Conservation (phyloP, 129 eudicot genomes). For the Rutidosis leptorrhynchoides region DNA sequence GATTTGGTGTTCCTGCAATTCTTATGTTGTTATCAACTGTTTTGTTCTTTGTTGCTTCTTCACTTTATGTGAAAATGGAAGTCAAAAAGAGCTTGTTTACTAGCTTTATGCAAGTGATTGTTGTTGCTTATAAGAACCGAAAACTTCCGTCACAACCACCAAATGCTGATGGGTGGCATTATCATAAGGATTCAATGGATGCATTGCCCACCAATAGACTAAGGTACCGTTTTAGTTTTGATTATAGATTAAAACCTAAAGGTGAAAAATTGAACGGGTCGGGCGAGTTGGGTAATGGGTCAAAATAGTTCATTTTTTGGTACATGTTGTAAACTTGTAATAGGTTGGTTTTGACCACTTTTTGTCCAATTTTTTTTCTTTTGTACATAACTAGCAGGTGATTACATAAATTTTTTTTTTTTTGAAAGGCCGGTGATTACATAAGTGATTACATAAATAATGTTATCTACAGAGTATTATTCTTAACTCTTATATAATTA, state of each 20-base stretch:
- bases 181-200: conserved; percentile 29
- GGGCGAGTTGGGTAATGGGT: not conserved
- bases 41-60: conserved; percentile 64
- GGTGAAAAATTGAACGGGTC: not conserved
- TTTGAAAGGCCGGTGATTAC: too few relatives aligned
- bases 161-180: conserved; percentile 30
- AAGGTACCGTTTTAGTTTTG: conserved; percentile 22
- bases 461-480: too few relatives aligned
- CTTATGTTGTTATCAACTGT: conserved; percentile 66
- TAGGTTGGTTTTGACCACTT: not conserved
- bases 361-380: not conserved
- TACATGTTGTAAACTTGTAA: not conserved
- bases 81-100: conserved; percentile 41
- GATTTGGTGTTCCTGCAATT: conserved; percentile 72
- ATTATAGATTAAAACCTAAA: not conserved
- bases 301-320: not conserved
- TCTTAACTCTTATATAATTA: too few relatives aligned
- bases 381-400: not conserved
- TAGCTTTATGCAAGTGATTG: conserved; percentile 42
- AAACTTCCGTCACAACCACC: conserved; percentile 29
- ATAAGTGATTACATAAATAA: too few relatives aligned
- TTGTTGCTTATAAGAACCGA: conserved; percentile 42
- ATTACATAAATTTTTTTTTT: too few relatives aligned
- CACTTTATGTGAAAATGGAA: conserved; percentile 51
- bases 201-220: conserved; percentile 31